These are phyloP conservation scores for Pythium guiyangense DNA, from an alignment of 352 stramenopile species.

Conservation along the genomic window DNA sequence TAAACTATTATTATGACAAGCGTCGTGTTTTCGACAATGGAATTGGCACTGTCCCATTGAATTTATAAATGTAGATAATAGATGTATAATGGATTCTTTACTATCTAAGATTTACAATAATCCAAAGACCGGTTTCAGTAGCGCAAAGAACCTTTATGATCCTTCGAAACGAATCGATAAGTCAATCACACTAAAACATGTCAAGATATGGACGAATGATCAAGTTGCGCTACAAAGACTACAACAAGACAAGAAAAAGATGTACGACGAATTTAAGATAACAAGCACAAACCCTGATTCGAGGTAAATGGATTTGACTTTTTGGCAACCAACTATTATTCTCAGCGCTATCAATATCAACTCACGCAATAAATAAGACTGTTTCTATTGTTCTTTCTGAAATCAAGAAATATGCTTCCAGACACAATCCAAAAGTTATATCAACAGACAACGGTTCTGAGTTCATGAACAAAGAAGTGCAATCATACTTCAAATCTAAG, in stretches of 20 bases:
- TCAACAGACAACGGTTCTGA: slow-evolving; percentile 34
- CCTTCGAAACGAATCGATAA: no score
- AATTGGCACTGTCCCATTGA: no score
- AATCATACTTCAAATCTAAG: slow-evolving; percentile 23
- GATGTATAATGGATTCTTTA: no score
- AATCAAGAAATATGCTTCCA: slow-evolving; percentile 18
- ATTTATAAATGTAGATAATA: no score
- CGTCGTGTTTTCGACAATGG: no score
- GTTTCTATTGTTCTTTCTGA: slow-evolving; percentile 19
- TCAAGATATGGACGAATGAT: no score
- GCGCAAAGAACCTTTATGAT: no score
- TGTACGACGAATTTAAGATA: slow-evolving; percentile 3
- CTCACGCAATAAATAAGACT: slow-evolving; percentile 25
- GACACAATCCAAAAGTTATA: slow-evolving; percentile 20
- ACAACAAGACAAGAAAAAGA: slow-evolving; percentile 10
- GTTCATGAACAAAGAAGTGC: slow-evolving; percentile 34
- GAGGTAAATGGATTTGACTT: slow-evolving; percentile 21
- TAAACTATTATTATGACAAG: no score
- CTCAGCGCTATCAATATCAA: slow-evolving; percentile 23
- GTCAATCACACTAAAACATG: no score
- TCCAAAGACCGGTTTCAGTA: no score
- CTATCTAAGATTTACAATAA: no score
- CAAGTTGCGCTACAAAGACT: no score
- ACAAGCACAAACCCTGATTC: slow-evolving; percentile 11
- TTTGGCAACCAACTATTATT: slow-evolving; percentile 13